A percentile compares a stretch with the other conserved stretches of the same genome.
These are phyloP conservation scores for Apiotrichum porosum DNA, from an alignment of 1,284 basidiomycete species.

Conservation along the genomic window DNA sequence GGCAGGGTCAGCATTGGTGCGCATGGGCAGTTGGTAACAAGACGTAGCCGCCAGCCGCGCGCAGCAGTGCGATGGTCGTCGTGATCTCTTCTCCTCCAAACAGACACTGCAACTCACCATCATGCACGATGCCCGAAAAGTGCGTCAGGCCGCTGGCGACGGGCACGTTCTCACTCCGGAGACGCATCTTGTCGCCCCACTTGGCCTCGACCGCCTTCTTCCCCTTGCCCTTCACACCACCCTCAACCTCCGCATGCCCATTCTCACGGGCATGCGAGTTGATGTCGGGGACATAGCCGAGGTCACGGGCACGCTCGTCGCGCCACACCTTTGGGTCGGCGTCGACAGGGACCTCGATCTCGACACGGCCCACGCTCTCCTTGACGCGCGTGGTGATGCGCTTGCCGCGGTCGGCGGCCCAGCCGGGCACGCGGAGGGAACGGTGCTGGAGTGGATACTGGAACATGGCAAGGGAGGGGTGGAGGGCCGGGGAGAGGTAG, in stretches of 20 bases:
- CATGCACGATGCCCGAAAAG: constrained; percentile 39
- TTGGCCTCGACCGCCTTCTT: constrained; percentile 10
- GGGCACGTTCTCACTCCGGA: constrained; percentile 40
- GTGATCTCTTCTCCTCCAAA: background rate
- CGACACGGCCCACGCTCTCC: constrained; percentile 39
- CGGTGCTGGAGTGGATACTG: constrained; percentile 45
- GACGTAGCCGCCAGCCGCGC: too few relatives aligned
- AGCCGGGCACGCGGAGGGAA: constrained; percentile 30
- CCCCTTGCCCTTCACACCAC: background rate
- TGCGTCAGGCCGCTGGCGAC: constrained; percentile 31
- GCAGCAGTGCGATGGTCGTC: too few relatives aligned
- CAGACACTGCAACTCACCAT: constrained; percentile 33
- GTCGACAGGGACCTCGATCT: constrained; percentile 47
- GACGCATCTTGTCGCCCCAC: constrained; percentile 46
- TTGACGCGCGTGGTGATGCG: constrained; percentile 43
- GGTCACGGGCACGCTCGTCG: constrained; percentile 41
- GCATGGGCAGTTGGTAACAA: background rate
- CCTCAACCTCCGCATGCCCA: constrained; percentile 1
- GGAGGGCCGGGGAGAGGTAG: constrained; percentile 37
- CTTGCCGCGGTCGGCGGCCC: constrained; percentile 41
- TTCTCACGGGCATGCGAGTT: constrained; percentile 19
- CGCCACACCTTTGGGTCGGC: constrained; percentile 40
- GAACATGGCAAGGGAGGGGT: constrained; percentile 36
- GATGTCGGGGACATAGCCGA: constrained; percentile 33
- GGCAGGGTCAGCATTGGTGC: too few relatives aligned